Evolutionary conservation across 2,329 filamentous ascomycete genomes (phyloP).

Genomic region (Pseudocercospora macadamiae): DNA sequence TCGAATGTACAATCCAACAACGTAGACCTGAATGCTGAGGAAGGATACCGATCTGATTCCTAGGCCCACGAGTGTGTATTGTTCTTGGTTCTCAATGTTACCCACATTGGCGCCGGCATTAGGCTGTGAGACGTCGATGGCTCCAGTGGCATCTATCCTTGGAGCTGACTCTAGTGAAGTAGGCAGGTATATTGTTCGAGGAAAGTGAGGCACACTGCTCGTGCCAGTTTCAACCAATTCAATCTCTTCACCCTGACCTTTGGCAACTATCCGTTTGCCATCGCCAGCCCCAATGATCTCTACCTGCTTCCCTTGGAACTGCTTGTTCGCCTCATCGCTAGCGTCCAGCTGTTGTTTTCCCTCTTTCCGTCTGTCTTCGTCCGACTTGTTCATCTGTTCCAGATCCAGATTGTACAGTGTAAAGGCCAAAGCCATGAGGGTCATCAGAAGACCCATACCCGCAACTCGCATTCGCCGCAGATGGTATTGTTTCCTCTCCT

Average conservation of each 20-base stretch:
- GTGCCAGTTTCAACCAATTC: slow-evolving; percentile 83
- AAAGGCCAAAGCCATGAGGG: slow-evolving; percentile 33
- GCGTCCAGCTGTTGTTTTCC: slow-evolving; percentile 39
- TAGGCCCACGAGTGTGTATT: slow-evolving; percentile 87
- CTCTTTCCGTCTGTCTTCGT: slow-evolving; percentile 26
- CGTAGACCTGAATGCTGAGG: slow-evolving; percentile 87
- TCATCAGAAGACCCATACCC: slow-evolving; percentile 41
- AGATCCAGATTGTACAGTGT: slow-evolving; percentile 40
- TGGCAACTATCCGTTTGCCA: slow-evolving; percentile 50
- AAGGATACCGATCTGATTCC: slow-evolving; percentile 91
- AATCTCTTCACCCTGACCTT: slow-evolving; percentile 56
- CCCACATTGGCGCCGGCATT: slow-evolving; percentile 38
- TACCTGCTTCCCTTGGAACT: slow-evolving; percentile 59
- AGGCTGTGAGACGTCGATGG: slow-evolving; percentile 26
- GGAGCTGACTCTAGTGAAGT: slow-evolving; percentile 40
- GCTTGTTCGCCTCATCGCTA: slow-evolving; percentile 37
- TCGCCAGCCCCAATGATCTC: slow-evolving; percentile 66
- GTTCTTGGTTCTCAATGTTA: slow-evolving; percentile 51
- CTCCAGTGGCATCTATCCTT: slow-evolving; percentile 17
- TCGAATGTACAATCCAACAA: slow-evolving; percentile 89
- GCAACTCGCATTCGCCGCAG: slow-evolving; percentile 41
- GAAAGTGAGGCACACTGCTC: slow-evolving; percentile 76
- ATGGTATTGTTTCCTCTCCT: slow-evolving; percentile 36
- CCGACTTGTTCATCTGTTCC: slow-evolving; percentile 35
- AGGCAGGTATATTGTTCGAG: slow-evolving; percentile 69